Evolutionary conservation across 2,329 filamentous ascomycete genomes (phyloP), one percentile per base, ranked within the genome.

Genomic region (Sodiomyces alkalinus): DNA sequence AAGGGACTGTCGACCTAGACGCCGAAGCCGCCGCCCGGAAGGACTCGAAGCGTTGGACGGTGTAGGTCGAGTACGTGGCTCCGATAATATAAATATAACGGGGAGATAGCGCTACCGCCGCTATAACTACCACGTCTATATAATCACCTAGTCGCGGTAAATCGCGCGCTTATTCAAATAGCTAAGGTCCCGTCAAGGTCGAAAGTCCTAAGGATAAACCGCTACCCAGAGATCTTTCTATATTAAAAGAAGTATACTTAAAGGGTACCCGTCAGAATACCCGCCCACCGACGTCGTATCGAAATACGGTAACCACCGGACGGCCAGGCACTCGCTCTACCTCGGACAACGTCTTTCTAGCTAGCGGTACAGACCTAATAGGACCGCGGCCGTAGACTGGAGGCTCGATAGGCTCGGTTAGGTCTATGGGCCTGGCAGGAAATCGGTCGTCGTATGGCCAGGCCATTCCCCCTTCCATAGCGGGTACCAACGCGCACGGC

Each of bases 1-100:
- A 80, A 42, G 78, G 76, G 33, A 80, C 77, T 41, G 67, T 83
- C 40, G 80, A 85, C 30, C 60, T 65, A 19, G 72, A 79, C 21
- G 60, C 69, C 6, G 70, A 78, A 35, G 57, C 51, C 9, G 45
- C 49, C 19, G 43, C 53, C 5, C n/a, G n/a, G n/a, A 78, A 85
- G 40, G 86, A 94, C 48, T 79, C 79, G 43, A 96, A 96, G 56
- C 75, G 90, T 32, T 73, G 86, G 42, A 98, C 90, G 0, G 83
- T 98, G 1, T 90, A 98, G 55, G 81, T 98, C 35, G 90, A 98
- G 58, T 98, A 98, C 52, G 90, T 96, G 32, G 80, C 86, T 13
- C 90, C 90, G 16, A 75, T 77, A 15, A 92, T 83, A 6, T 75
- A 87, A 46, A 94, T 87, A 1, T 68, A 77, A 36, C 72, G 87